Conservation (phyloP, 306 rosid genomes). For the Ormosia emarginata region DNA sequence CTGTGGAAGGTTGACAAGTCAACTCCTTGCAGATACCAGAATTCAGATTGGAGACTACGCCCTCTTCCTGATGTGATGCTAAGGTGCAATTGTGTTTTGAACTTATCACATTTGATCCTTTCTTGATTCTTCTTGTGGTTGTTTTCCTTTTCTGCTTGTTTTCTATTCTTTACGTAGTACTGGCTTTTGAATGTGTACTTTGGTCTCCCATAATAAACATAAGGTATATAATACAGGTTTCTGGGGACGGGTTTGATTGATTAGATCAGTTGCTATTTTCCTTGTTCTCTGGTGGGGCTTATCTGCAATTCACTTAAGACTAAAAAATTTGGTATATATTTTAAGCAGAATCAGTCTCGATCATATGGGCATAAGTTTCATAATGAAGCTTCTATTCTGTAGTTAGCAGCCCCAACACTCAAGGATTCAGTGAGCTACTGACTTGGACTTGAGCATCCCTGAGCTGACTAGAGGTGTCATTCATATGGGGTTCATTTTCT, state of each 20-base stretch:
- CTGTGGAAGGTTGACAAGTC: slow-evolving; percentile 30
- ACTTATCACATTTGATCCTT: neutral
- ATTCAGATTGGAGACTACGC: slow-evolving; percentile 96
- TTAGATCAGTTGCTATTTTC: neutral
- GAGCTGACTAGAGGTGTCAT: neutral
- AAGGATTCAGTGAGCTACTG: slow-evolving; percentile 8
- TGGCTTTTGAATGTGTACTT: neutral
- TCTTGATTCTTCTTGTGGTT: slow-evolving; percentile 11
- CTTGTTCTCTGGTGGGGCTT: neutral
- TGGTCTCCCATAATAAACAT: neutral
- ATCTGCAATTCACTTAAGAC: neutral
- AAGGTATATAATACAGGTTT: neutral
- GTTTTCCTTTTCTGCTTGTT: neutral
- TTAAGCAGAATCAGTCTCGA: neutral
- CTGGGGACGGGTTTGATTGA: neutral
- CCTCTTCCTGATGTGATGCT: slow-evolving; percentile 96
- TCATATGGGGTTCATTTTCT: neutral
- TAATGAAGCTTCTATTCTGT: neutral
- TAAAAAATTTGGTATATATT: neutral
- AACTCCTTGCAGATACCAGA: slow-evolving; percentile 85
- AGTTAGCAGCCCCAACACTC: neutral
- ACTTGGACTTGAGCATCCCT: neutral
- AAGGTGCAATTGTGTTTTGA: slow-evolving; percentile 47
- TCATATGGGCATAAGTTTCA: neutral
- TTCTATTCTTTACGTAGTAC: neutral